A percentile compares a stretch with the other conserved stretches of the same genome.
phyloP scores from a whole-genome alignment of 768 basidiomycete genomes.

The Collybia sordida region DNA sequence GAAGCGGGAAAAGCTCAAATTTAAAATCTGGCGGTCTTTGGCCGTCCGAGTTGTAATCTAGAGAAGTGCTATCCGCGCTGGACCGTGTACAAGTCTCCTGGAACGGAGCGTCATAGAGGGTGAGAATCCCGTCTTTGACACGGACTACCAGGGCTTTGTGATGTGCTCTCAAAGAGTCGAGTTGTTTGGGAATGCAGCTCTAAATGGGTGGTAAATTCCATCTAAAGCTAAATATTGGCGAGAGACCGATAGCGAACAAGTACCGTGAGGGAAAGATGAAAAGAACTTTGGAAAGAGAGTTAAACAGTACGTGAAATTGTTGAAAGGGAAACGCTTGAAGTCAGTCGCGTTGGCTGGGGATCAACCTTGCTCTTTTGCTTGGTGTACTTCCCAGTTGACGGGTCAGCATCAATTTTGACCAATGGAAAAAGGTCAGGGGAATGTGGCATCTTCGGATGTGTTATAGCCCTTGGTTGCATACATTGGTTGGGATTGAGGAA shows the following conservation, averaged over 20 bases:
- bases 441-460: slow-evolving; percentile 67
- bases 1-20: slow-evolving; percentile 85
- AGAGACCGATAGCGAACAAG: slow-evolving; percentile 92
- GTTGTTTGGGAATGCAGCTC: slow-evolving; percentile 87
- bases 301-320: slow-evolving; percentile 71
- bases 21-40: slow-evolving; percentile 67
- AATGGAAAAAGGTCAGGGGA: slow-evolving; percentile 56
- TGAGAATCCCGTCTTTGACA: slow-evolving; percentile 65
- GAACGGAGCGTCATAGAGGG: slow-evolving; percentile 80
- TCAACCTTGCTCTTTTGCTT: slow-evolving; percentile 53
- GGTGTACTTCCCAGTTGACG: slow-evolving; percentile 80
- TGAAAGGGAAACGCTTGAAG: slow-evolving; percentile 88
- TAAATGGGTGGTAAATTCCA: slow-evolving; percentile 82
- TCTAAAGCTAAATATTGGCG: slow-evolving; percentile 85
- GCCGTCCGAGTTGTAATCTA: slow-evolving; percentile 75
- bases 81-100: slow-evolving; percentile 78
- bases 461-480: slow-evolving; percentile 62
- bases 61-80: slow-evolving; percentile 72
- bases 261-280: slow-evolving; percentile 85
- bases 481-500: slow-evolving; percentile 61
- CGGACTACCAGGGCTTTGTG: slow-evolving; percentile 63
- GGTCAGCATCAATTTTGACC: slow-evolving; percentile 77
- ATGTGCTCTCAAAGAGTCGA: slow-evolving; percentile 74
- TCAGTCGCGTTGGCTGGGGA: slow-evolving; percentile 59
- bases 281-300: slow-evolving; percentile 70